Percentiles rank a stretch among this genome's conserved stretches.
phyloP scores from a whole-genome alignment of 164 flowering plant species.

The Vitis riparia region DNA sequence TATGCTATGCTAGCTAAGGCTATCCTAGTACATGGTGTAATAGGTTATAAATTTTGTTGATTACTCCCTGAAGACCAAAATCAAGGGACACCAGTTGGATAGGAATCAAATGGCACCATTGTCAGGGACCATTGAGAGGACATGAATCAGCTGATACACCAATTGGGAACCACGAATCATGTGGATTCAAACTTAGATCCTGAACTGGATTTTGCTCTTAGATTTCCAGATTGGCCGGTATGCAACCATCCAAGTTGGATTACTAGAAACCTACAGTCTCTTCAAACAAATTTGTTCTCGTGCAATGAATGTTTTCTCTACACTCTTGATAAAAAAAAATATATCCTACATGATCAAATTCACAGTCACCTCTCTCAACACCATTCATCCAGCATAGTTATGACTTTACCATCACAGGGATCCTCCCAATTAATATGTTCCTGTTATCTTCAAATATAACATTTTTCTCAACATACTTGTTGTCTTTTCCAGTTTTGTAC shows the following conservation, averaged over 20 bases:
- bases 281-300: conserved; percentile 76
- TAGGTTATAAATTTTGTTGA: too few relatives aligned
- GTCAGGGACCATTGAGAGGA: too few relatives aligned
- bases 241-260: conserved; percentile 53
- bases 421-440: conserved; percentile 62
- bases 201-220: conserved; percentile 93
- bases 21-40: too few relatives aligned
- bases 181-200: conserved; percentile 87
- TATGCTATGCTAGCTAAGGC: too few relatives aligned
- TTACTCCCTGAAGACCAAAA: too few relatives aligned
- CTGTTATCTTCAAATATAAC: conserved; percentile 30
- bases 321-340: conserved; percentile 74
- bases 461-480: conserved; percentile 41
- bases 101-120: too few relatives aligned
- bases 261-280: conserved; percentile 68
- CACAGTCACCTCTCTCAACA: conserved; percentile 64
- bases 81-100: too few relatives aligned
- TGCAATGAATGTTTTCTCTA: conserved; percentile 88
- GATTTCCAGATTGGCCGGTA: conserved; percentile 55
- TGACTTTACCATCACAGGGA: conserved; percentile 97
- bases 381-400: conserved; percentile 74
- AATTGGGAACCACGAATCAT: too few relatives aligned
- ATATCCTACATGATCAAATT: conserved; percentile 89
- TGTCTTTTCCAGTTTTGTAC: conserved; percentile 79
- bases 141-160: too few relatives aligned